Base-by-base conservation (phyloP, 495 filamentous ascomycete genomes). In the Amniculicola lignicola region DNA sequence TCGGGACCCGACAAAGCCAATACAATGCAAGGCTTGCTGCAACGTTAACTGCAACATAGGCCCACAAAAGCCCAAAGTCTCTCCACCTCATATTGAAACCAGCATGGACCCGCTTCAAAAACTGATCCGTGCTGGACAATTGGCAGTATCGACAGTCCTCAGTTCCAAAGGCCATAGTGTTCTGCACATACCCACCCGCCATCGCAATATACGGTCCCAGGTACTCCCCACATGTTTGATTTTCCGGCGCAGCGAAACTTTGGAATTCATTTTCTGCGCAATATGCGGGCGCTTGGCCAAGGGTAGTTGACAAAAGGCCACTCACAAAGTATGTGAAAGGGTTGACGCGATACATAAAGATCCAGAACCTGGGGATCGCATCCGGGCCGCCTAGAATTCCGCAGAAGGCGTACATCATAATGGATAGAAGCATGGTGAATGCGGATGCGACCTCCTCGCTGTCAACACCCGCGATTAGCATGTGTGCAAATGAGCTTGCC, bases 331-430 rank as follows among this genome's bases (percentile, higher is more conserved):
- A 90, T 0, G 83, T 86, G 57, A 91, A 83, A 3, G 88, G 87
- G 4, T 84, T 87, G 47, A 88, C 73, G 23, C 84, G 82, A 68
- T 90, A 89, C 85, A 90, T 88, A 75, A 90, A 90, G 59, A 88
- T 87, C 87, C 87, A 90, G 75, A 90, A 90, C 9, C 80, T 68
- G 12, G 85, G 86, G 29, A 54, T 21, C 18, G 58, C 42, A 12
- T 10, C 18, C 4, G 52, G 53, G 1, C 39, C 14, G 16, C 51
- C 45, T 18, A 62, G 25, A 1, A 57, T 48, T 22, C 59, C 52
- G 25, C 87, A 66, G 86, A 81, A 58, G 86, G 67, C 60, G 78
- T 55, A 10, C 15, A 16, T 82, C 15, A 90, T 71, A 15, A 78
- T 81, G 68, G 86, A 87, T 53, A 89, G 66, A 48, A 88, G 63